Evolutionary conservation across 495 filamentous ascomycete genomes (phyloP), one percentile per base, ranked within the genome.

Genomic region (Penicillium diatomitis): DNA sequence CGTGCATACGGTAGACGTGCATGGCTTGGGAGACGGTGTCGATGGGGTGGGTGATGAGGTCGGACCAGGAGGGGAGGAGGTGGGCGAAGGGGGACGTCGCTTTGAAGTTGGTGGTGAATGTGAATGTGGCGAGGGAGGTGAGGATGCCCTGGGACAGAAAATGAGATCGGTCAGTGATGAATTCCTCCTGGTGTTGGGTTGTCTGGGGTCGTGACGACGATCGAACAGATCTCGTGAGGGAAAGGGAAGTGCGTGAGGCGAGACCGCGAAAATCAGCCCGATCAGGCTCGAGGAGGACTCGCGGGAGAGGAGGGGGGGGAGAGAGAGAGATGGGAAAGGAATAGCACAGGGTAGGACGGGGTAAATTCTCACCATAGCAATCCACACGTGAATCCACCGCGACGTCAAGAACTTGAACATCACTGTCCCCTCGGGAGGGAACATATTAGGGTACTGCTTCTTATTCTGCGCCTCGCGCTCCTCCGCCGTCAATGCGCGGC

Each of bases 371-470:
- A 94, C 89, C 62, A 95, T 66, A 1, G 84, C 82, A 65, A 96
- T 90, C 64, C 73, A 84, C 3, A 85, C 51, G 68, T 96, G 90
- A 52, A 95, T 79, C 58, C 69, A 75, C 38, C 76, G 74, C 68
- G 73, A 86, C 48, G 82, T 78, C 56, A 90, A 68, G 59, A 95
- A 86, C 75, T 81, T 85, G 61, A 82, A 70, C 74, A 85, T 76
- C 47, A 86, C 85, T 4, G 82, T 85, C 5, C 85, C 84, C 61
- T 82, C 71, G 0, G 86, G 78, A 30, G 88, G 84, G 67, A 89
- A 85, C 77, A 91, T 81, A 46, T 86, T 79, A 20, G 90, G 90
- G 61, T 95, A 95, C 48, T 85, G 63, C 62, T 76, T 83, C 42
- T 60, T 75, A 50, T 70, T 71, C 67, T 86, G 84, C 47, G 73